phyloP scores from a whole-genome alignment of 148 eudicot species.

The Selenicereus undatus region DNA sequence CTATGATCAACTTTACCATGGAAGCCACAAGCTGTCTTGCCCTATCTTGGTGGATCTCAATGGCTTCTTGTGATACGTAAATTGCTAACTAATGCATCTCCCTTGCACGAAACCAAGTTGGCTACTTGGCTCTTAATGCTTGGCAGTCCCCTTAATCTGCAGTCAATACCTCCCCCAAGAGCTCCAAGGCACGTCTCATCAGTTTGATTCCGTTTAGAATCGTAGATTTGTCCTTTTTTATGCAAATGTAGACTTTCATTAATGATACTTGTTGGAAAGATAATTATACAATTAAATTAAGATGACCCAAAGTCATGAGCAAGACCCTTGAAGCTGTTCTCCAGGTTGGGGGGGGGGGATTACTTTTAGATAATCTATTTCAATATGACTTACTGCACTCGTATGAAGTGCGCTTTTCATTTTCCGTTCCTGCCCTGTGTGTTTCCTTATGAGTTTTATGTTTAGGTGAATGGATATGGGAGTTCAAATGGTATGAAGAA shows the following conservation, averaged over 20 bases:
- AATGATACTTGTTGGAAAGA: not conserved
- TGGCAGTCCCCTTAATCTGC: not conserved
- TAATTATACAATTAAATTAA: not conserved
- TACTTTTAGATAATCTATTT: not conserved
- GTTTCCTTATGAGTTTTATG: constrained; percentile 4
- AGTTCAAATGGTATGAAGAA: constrained; percentile 37
- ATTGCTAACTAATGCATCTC: not conserved
- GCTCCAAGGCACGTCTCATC: not conserved
- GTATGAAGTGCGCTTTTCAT: not conserved
- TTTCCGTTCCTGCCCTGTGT: not conserved
- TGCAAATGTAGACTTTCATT: not conserved
- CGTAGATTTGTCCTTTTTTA: not conserved
- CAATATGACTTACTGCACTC: not conserved
- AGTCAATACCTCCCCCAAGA: not conserved
- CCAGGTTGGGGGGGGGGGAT: not conserved
- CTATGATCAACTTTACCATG: not conserved
- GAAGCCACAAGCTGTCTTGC: not conserved
- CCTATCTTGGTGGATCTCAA: not conserved
- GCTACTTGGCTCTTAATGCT: not conserved
- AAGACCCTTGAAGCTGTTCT: not conserved
- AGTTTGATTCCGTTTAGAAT: not conserved
- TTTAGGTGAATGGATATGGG: constrained; percentile 50
- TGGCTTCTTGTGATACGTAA: not conserved
- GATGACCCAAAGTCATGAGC: not conserved
- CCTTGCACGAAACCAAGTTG: not conserved